Evolutionary conservation across 495 filamentous ascomycete species (phyloP).

Genomic region (Penicillium antarcticum): DNA sequence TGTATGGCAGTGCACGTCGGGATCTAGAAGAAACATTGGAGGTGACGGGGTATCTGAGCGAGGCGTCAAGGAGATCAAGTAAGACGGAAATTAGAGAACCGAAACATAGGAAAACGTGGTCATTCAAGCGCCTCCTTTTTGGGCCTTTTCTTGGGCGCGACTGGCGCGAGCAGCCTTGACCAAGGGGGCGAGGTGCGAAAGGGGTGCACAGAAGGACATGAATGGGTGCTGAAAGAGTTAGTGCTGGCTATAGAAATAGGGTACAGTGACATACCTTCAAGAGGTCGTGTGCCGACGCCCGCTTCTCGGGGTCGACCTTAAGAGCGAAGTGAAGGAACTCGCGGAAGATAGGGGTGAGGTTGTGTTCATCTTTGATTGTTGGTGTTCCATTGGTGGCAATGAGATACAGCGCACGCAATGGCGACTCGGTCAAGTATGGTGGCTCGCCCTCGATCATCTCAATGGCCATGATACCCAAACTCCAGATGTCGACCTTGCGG

Average conservation of each 20-base stretch:
- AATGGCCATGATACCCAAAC: constrained; percentile 98
- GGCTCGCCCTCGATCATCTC: constrained; percentile 99
- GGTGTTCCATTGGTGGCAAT: constrained; percentile 98
- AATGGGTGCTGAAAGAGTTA: constrained; percentile 74
- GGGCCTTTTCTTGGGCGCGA: constrained; percentile 78
- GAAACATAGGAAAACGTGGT: constrained; percentile 11
- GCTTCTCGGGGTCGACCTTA: constrained; percentile 94
- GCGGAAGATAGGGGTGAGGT: constrained; percentile 73
- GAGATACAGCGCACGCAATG: constrained; percentile 86
- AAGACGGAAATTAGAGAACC: constrained; percentile 18
- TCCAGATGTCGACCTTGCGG: constrained; percentile 98
- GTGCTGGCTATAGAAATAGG: constrained; percentile 7
- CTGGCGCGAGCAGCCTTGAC: constrained; percentile 82
- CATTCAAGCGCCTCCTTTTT: constrained; percentile 49
- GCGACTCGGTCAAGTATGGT: constrained; percentile 93
- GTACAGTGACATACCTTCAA: constrained; percentile 59
- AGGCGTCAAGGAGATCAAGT: constrained; percentile 31
- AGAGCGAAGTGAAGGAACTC: constrained; percentile 89
- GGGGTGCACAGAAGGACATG: constrained; percentile 69
- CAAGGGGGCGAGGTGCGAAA: constrained; percentile 75
- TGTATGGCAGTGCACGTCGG: constrained; percentile 20
- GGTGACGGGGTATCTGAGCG: constrained; percentile 43
- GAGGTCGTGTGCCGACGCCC: constrained; percentile 89
- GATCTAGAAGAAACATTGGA: constrained; percentile 34
- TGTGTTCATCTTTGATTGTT: constrained; percentile 87